Evolutionary conservation across 116 monocot species (phyloP), one percentile per base, ranked within the genome.

Genomic region (Cymodocea nodosa): DNA sequence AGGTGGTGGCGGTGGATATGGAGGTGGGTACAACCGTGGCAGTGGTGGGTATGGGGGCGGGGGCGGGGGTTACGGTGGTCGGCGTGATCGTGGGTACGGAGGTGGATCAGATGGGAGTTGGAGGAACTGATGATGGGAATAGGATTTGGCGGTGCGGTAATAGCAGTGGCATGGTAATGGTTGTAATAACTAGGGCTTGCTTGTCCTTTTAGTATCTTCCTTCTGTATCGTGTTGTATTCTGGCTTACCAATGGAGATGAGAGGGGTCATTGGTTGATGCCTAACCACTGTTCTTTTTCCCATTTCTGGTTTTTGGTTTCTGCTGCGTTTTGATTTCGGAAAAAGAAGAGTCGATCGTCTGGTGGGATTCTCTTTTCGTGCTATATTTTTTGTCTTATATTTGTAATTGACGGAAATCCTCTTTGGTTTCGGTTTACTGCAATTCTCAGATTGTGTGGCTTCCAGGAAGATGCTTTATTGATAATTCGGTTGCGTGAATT

Each of bases 81-180:
- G 64, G 16, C 35, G 55, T 60, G 71, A 50, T 1, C 22, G 52
- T 35, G 72, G 72, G 5, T 60, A 50, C 22, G 72, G 58, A 15
- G 73, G 73, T 2, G 70, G 37, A 4, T 73, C 66, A 8, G 79
- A 79, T 12, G 79, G 79, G 15, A 74, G 63, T 74, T 79, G 79
- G 79, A 74, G 74, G 79, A 74, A 63, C 61, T 79, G 56, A 71
- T 79, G 56, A 71, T 11, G 5, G 44, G 44, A 15, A 6, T 64
- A 23, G 8, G 22, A 50, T 65, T 24, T 7, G 0, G 22, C 23
- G 19, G 18, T 35, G n/a, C 6, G 0, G 22, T 50, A 10, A 8
- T 35, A 36, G 17, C 17, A 6, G 18, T 35, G 36, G 16, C 34
- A 14, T 34, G 3, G 5, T 35, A 30, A 11, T 37, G 10, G 12